A percentile compares a stretch with the other conserved stretches of the same genome.
Conservation (phyloP, 202 grass and related monocot genomes). For the Saccharum hybrid region DNA sequence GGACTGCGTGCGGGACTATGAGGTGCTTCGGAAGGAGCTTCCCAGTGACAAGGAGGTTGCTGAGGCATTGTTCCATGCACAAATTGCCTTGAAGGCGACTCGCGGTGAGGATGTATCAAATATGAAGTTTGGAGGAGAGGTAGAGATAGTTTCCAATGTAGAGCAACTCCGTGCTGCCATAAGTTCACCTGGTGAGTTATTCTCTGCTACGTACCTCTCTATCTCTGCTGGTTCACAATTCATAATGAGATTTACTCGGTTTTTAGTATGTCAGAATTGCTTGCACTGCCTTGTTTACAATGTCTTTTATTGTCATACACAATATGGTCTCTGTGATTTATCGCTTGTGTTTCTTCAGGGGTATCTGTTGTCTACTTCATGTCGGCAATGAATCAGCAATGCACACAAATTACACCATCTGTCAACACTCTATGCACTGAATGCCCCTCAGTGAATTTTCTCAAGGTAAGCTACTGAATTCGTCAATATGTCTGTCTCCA, state of each 20-base stretch:
- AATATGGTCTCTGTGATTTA: slow-evolving; percentile 15
- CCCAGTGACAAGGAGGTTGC: slow-evolving; percentile 72
- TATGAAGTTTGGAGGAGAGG: slow-evolving; percentile 92
- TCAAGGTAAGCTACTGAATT: slow-evolving; percentile 63
- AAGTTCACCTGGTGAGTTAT: slow-evolving; percentile 68
- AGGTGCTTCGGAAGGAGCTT: slow-evolving; percentile 72
- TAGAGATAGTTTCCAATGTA: slow-evolving; percentile 59
- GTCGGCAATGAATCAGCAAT: slow-evolving; percentile 71
- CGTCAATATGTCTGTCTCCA: neutral
- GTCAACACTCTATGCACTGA: slow-evolving; percentile 82
- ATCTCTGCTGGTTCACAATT: neutral
- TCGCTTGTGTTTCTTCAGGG: slow-evolving; percentile 48
- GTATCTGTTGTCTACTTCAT: slow-evolving; percentile 90
- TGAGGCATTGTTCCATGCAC: slow-evolving; percentile 75
- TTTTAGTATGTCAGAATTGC: slow-evolving; percentile 26
- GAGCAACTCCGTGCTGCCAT: slow-evolving; percentile 79
- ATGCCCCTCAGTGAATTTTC: slow-evolving; percentile 88
- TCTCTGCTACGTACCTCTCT: slow-evolving; percentile 5
- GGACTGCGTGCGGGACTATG: slow-evolving; percentile 79
- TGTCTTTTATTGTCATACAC: slow-evolving; percentile 7
- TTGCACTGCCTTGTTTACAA: slow-evolving; percentile 12
- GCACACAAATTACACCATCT: slow-evolving; percentile 67
- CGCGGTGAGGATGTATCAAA: slow-evolving; percentile 84
- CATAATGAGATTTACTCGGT: slow-evolving; percentile 8
- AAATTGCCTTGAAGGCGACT: slow-evolving; percentile 73